Evolutionary conservation across 805 yeast species (phyloP).

Genomic region (Nakazawaea pomicola): DNA sequence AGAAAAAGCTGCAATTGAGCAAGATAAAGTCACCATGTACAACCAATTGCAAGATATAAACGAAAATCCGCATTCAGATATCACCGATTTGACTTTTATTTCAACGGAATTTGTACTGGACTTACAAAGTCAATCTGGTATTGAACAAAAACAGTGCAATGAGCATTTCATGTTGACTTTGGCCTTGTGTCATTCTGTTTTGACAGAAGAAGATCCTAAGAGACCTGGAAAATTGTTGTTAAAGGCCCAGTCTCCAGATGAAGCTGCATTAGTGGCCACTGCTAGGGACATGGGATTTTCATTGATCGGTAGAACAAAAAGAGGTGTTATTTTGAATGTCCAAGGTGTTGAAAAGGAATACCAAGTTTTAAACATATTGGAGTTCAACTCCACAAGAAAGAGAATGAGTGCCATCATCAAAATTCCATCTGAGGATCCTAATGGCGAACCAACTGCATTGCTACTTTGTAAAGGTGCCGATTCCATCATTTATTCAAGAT

Average conservation of each 20-base stretch:
- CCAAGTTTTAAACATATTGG: conserved; percentile 65
- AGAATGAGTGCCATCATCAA: conserved; percentile 83
- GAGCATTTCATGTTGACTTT: conserved; percentile 75
- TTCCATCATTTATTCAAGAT: conserved; percentile 67
- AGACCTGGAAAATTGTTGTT: conserved; percentile 51
- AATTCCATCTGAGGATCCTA: conserved; percentile 44
- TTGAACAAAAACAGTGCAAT: conserved; percentile 48
- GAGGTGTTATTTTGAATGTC: conserved; percentile 60
- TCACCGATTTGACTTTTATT: conserved; percentile 64
- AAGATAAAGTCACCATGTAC: conserved; percentile 46
- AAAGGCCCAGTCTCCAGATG: conserved; percentile 84
- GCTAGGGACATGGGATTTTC: conserved; percentile 75
- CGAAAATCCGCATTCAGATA: conserved; percentile 45
- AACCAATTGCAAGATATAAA: conserved; percentile 28
- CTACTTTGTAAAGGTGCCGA: conserved; percentile 85
- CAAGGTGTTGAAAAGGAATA: conserved; percentile 70
- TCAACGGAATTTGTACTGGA: conserved; percentile 65
- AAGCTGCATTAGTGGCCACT: conserved; percentile 78
- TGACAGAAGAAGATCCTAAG: conserved; percentile 60
- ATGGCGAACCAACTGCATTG: conserved; percentile 52
- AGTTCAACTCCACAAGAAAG: conserved; percentile 80
- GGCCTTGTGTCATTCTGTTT: conserved; percentile 75
- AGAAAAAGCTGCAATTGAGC: conserved; percentile 34
- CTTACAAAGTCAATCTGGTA: conserved; percentile 46
- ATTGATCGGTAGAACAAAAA: conserved; percentile 60